Base-by-base conservation (phyloP, 1,284 basidiomycete genomes). In the Boletellus deceptivus region DNA sequence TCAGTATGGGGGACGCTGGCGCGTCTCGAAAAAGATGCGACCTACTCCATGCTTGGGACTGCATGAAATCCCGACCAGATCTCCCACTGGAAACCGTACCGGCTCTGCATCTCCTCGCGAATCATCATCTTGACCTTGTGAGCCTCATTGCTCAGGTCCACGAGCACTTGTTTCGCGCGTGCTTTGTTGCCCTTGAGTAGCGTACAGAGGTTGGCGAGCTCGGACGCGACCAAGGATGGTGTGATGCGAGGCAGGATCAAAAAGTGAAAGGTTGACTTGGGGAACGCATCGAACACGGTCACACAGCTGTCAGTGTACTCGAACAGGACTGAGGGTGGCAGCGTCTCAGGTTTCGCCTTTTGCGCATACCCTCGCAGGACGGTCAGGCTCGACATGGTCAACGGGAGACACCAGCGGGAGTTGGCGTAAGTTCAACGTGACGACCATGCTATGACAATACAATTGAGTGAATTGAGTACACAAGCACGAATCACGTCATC, bases 11-110 rank as follows among this genome's bases (percentile, higher is more conserved):
- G 2, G 11, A 35, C 8, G 3, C 16, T 2, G 20, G 34, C 14
- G 16, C 49, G 27, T 22, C 29, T 2, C 1, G 27, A 27, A 31
- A 41, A 34, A 46, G 24, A 36, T 22, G 16, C 25, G 29, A 51
- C 83, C 57, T 65, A 89, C 88, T 78, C 75, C 83, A 90, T 83
- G 24, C 87, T 89, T 22, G 82, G 92, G 4, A 83, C 77, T 0
- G 86, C 87, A 68, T 99, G 96, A 67, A 99, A 98, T 1, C 95
- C 96, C 2, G 76, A 74, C 75, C 83, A 83, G 18, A 95, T 74
- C 16, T 76, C 79, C 93, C 93, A 96, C 55, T 79, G 80, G 68
- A 86, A 91, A 4, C 89, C 89, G 55, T 88, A 85, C 8, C 78
- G 75, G 59, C 80, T 78, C 36, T 77, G 54, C 96, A 98, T 98